Evolutionary conservation across 768 basidiomycete genomes (phyloP).

Genomic region (Trametes maxima): DNA sequence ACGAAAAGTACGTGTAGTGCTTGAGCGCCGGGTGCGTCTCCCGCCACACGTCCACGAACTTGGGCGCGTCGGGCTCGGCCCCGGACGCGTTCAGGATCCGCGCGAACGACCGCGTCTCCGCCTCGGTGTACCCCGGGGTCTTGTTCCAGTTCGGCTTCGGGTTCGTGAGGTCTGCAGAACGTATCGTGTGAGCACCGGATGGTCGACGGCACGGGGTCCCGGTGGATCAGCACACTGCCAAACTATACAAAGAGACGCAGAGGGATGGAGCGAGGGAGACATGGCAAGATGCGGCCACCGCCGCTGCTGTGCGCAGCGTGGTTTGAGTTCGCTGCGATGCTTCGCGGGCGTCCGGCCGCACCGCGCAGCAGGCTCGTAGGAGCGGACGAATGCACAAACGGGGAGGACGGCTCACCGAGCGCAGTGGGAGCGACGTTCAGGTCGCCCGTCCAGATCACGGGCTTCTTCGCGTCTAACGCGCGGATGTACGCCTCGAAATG

Average conservation of each 20-base stretch:
- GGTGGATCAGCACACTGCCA: neutral
- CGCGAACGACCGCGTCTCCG: conserved; percentile 75
- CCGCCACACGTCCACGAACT: conserved; percentile 83
- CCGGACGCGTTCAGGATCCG: conserved; percentile 61
- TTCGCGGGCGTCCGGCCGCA: neutral
- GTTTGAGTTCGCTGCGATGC: neutral
- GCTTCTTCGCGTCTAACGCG: conserved; percentile 73
- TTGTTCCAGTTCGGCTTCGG: conserved; percentile 85
- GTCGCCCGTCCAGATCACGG: conserved; percentile 89
- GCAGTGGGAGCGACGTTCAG: conserved; percentile 84
- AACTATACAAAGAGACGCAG: neutral
- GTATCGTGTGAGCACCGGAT: too few species aligned
- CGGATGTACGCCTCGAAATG: conserved; percentile 78
- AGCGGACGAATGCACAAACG: neutral
- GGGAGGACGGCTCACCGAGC: conserved; percentile 45
- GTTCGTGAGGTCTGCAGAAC: conserved; percentile 63
- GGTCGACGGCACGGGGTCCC: too few species aligned
- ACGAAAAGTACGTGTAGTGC: conserved; percentile 87
- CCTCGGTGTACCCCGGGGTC: conserved; percentile 80
- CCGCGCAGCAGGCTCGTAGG: neutral
- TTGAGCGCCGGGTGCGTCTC: conserved; percentile 61
- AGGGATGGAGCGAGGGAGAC: neutral
- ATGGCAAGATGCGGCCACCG: neutral
- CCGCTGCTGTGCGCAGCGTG: neutral
- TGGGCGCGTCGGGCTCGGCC: conserved; percentile 21